Evolutionary conservation across 2,329 filamentous ascomycete species (phyloP).

Genomic region (Neopestalotiopsis sp.): DNA sequence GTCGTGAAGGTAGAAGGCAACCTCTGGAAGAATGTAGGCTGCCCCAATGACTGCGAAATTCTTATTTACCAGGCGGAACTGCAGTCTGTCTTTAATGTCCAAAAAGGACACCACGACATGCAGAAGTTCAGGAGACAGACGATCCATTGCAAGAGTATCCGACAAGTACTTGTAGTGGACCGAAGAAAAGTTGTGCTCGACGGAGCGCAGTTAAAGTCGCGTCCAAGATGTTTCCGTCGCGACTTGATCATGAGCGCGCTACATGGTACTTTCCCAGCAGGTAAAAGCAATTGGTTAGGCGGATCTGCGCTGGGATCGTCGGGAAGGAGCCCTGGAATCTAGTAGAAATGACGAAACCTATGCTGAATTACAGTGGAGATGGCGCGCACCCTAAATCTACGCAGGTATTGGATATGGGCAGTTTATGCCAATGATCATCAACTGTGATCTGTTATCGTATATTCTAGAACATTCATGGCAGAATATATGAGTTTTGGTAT

Average conservation of each 20-base stretch:
- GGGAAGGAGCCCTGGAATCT: background rate
- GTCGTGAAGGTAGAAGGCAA: constrained; percentile 24
- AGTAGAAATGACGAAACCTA: background rate
- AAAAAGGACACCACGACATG: constrained; percentile 19
- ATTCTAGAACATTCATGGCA: no score
- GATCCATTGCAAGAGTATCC: constrained; percentile 15
- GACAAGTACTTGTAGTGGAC: background rate
- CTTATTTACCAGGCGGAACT: constrained; percentile 19
- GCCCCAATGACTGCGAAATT: constrained; percentile 11
- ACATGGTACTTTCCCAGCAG: no score
- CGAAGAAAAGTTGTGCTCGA: background rate
- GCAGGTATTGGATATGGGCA: no score
- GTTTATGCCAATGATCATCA: no score
- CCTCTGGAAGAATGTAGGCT: constrained; percentile 44
- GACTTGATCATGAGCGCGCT: no score
- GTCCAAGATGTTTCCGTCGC: no score
- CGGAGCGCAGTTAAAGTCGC: background rate
- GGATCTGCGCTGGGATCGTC: background rate
- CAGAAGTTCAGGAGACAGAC: constrained; percentile 17
- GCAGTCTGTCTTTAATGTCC: background rate
- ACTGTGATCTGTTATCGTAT: no score
- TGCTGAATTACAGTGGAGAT: background rate
- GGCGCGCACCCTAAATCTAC: background rate
- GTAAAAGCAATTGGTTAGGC: no score
- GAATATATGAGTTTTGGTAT: no score